phyloP scores from a whole-genome alignment of 495 filamentous ascomycete species.

The Daldinia decipiens region DNA sequence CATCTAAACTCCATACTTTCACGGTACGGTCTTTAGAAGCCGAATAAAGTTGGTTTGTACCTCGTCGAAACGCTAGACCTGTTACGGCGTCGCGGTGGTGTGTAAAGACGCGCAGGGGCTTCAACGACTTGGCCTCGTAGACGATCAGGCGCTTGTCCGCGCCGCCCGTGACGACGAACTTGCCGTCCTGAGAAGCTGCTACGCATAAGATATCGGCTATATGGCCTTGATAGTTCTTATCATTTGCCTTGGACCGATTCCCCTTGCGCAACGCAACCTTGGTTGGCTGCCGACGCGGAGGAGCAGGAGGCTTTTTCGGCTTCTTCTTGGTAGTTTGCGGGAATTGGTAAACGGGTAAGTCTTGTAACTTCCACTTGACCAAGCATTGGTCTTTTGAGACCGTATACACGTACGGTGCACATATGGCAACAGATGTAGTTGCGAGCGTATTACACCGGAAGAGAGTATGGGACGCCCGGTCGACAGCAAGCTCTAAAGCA shows the following conservation, averaged over 20 bases:
- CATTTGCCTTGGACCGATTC: constrained; percentile 68
- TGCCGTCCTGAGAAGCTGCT: constrained; percentile 87
- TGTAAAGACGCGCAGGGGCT: constrained; percentile 81
- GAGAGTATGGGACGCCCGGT: constrained; percentile 68
- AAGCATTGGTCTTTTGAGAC: constrained; percentile 85
- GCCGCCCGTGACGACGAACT: constrained; percentile 90
- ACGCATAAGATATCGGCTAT: constrained; percentile 79
- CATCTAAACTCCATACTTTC: constrained; percentile 80
- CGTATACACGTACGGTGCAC: constrained; percentile 83
- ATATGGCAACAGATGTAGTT: constrained; percentile 82
- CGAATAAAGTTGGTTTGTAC: constrained; percentile 92
- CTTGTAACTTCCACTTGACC: constrained; percentile 85
- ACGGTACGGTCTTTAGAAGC: constrained; percentile 88
- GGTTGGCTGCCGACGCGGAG: constrained; percentile 75
- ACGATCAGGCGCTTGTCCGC: constrained; percentile 82
- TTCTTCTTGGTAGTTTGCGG: constrained; percentile 63
- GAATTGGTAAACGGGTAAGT: constrained; percentile 64
- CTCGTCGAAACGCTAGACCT: constrained; percentile 82
- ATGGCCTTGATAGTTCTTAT: constrained; percentile 77
- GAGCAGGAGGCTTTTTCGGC: constrained; percentile 70
- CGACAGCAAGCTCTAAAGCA: constrained; percentile 73
- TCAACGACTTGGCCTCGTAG: constrained; percentile 82
- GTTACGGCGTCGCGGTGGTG: constrained; percentile 92
- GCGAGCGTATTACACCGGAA: constrained; percentile 80
- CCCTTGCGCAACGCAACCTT: constrained; percentile 73